These are phyloP conservation scores for Microdochium bolleyi DNA, from an alignment of 2,329 filamentous ascomycete genomes.

Conservation along the genomic window DNA sequence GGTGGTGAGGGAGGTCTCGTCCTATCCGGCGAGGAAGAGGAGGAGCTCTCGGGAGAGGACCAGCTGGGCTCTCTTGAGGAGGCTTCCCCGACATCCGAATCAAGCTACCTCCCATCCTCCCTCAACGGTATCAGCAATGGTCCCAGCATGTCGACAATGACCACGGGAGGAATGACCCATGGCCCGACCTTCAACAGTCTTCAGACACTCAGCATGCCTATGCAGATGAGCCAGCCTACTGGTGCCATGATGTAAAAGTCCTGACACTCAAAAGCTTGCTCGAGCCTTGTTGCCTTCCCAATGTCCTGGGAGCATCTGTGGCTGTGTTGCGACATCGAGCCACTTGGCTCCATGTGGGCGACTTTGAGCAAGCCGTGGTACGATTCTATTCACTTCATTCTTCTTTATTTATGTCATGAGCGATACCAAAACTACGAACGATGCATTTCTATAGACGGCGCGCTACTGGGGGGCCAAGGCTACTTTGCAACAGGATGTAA, in stretches of 20 bases:
- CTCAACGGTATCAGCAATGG: constrained; percentile 36
- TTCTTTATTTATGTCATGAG: constrained; percentile 5
- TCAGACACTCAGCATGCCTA: constrained; percentile 56
- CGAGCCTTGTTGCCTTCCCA: not conserved
- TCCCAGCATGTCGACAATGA: constrained; percentile 18
- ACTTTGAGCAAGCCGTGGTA: constrained; percentile 10
- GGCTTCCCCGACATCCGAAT: constrained; percentile 64
- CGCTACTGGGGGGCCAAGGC: constrained; percentile 1
- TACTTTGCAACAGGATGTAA: constrained; percentile 1
- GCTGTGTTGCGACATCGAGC: constrained; percentile 10
- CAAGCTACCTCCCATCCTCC: constrained; percentile 49
- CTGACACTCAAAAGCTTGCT: constrained; percentile 6
- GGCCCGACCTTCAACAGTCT: constrained; percentile 44
- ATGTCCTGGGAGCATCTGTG: constrained; percentile 3
- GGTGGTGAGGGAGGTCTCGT: constrained; percentile 49
- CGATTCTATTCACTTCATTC: constrained; percentile 8
- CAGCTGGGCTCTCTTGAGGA: constrained; percentile 75
- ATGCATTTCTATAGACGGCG: constrained; percentile 5
- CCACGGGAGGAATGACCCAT: constrained; percentile 20
- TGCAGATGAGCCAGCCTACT: constrained; percentile 51
- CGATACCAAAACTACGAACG: constrained; percentile 6
- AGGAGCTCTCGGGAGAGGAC: constrained; percentile 76
- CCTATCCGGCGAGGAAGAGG: constrained; percentile 76
- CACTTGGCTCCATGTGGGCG: constrained; percentile 4
- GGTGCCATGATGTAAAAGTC: constrained; percentile 24